Evolutionary conservation across 805 yeast genomes (phyloP).

Genomic region (Yarrowia sp.): DNA sequence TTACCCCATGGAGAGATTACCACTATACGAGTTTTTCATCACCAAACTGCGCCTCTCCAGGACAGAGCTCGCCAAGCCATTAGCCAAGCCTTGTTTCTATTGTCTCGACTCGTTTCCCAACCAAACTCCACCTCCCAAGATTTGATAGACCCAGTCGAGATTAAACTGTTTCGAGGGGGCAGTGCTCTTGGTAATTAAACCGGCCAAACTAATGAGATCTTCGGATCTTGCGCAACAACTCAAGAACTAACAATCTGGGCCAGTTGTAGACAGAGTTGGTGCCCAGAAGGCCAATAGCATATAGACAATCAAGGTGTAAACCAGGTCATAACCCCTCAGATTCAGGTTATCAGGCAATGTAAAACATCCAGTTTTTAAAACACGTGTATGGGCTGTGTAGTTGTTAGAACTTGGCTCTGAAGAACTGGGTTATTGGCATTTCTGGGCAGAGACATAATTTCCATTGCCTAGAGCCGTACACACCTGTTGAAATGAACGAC

Average conservation of each 20-base stretch:
- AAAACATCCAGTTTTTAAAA: too few relatives aligned
- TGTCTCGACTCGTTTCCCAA: neutral
- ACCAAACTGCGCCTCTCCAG: neutral
- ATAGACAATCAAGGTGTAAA: neutral
- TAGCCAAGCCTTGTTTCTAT: neutral
- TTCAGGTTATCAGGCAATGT: too few relatives aligned
- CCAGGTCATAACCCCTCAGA: neutral
- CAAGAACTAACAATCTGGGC: neutral
- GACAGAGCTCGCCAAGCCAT: neutral
- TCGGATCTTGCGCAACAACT: neutral
- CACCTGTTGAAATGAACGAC: too few relatives aligned
- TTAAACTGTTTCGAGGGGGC: neutral
- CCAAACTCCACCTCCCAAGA: neutral
- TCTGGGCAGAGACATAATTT: too few relatives aligned
- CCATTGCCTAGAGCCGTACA: too few relatives aligned
- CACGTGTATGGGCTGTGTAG: slow-evolving; percentile 3
- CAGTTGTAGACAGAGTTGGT: neutral
- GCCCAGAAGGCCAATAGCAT: neutral
- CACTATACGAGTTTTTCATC: neutral
- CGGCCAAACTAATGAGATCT: neutral
- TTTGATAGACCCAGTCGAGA: neutral
- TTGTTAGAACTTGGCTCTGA: neutral
- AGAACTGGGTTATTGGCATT: too few relatives aligned
- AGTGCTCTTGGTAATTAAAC: neutral
- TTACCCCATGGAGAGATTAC: too few relatives aligned